Conservation (phyloP, 306 rosid species). For the Datisca glomerata region DNA sequence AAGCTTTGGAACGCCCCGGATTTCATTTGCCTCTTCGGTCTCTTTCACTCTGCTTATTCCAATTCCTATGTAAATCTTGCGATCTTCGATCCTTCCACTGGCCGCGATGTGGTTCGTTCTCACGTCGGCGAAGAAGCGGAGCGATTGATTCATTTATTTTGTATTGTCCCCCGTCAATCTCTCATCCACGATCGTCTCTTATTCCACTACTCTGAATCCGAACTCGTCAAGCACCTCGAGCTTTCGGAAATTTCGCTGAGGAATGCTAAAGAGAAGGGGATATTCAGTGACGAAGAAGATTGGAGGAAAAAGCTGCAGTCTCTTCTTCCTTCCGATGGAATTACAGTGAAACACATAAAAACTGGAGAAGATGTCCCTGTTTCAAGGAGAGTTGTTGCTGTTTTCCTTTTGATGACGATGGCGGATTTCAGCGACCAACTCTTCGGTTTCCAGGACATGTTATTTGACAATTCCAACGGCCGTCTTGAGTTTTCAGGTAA, state of each 20-base stretch:
- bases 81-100: conserved; percentile 72
- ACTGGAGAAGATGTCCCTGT: conserved; percentile 49
- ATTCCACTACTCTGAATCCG: conserved; percentile 48
- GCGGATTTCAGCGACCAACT: conserved; percentile 80
- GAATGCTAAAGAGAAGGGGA: conserved; percentile 28
- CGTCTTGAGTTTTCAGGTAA: conserved; percentile 50
- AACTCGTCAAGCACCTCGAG: conserved; percentile 45
- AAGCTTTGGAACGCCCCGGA: conserved; percentile 51
- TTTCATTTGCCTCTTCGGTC: conserved; percentile 63
- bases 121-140: conserved; percentile 61
- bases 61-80: conserved; percentile 91
- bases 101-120: conserved; percentile 43
- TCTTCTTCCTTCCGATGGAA: conserved; percentile 48
- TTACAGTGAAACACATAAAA: conserved; percentile 47
- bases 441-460: conserved; percentile 53
- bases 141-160: conserved; percentile 57
- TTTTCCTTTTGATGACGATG: conserved; percentile 66
- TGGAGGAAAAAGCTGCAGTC: conserved; percentile 63
- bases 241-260: conserved; percentile 24
- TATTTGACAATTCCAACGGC: conserved; percentile 49
- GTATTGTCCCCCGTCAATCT: conserved; percentile 62
- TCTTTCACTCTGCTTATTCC: conserved; percentile 90
- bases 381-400: conserved; percentile 55
- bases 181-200: conserved; percentile 73
- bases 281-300: conserved; percentile 20